Evolutionary conservation across 441 rosid genomes (phyloP).

Genomic region (Breynia disticha): DNA sequence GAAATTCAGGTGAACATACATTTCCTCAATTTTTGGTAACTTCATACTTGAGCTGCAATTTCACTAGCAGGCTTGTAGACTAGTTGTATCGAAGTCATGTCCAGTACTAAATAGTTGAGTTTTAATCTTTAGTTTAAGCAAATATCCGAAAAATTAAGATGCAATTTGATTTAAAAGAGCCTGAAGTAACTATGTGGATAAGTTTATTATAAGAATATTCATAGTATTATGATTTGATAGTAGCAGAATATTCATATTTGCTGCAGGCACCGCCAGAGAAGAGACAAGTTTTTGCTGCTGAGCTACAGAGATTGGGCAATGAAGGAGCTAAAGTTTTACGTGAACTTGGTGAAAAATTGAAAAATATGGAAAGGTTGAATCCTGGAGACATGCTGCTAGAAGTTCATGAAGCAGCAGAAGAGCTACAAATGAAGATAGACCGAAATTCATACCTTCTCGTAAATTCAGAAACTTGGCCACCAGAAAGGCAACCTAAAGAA

Average conservation of each 20-base stretch:
- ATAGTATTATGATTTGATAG: no score
- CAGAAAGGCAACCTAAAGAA: constrained; percentile 24
- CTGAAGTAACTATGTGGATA: no score
- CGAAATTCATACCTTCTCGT: constrained; percentile 55
- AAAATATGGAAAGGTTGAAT: constrained; percentile 64
- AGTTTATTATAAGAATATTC: no score
- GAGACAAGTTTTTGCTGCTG: constrained; percentile 46
- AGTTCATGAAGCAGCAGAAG: constrained; percentile 76
- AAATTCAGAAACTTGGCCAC: constrained; percentile 72
- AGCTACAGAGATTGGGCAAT: constrained; percentile 71
- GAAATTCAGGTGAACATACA: constrained; percentile 52
- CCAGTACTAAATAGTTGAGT: background rate
- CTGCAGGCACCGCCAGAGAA: constrained; percentile 75
- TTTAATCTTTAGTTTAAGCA: no score
- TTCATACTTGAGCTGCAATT: no score
- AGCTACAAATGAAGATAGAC: constrained; percentile 74
- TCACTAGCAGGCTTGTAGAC: no score
- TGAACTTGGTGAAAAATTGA: constrained; percentile 60
- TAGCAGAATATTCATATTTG: no score
- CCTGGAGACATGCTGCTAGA: constrained; percentile 40
- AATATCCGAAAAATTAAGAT: background rate
- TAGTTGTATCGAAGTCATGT: no score
- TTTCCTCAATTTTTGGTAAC: background rate
- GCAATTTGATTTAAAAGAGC: background rate
- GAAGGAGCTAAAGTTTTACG: constrained; percentile 70